Base-by-base conservation (phyloP, 2,329 filamentous ascomycete genomes). In the Cercospora janseana region DNA sequence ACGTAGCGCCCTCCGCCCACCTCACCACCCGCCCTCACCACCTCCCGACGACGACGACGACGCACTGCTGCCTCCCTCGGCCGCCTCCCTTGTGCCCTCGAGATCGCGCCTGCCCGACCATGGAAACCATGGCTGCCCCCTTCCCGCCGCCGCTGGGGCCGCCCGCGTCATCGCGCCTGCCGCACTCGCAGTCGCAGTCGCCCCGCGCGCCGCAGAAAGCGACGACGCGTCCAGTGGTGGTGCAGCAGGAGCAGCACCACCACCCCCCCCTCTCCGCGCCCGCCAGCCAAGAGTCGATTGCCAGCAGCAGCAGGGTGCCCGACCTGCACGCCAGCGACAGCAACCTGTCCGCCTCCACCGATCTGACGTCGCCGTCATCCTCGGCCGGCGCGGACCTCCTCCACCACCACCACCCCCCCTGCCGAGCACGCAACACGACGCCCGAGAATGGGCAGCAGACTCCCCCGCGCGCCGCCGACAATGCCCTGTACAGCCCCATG, bases 401-500 rank as follows among this genome's bases (percentile, higher is more conserved):
- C n/a, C 32, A 21, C 24, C 20, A 37, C 21, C 10, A 12, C 15
- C 18, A 8, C 18, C 10, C 23, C 24, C 24, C n/a, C 41, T 46
- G 53, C 4, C 43, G 43, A 28, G 40, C 20, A n/a, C 52, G 54
- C 41, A 40, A 55, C 12, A 34, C 24, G 27, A 58, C 55, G 18
- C 51, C 53, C 35, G 54, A 59, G 28, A 41, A 55, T 49, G 49
- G 29, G 23, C 37, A 46, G 20, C 54, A 52, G 18, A 52, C 57
- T 10, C 58, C 59, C 12, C 49, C 59, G 4, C 31, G 45, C 12
- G 37, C 60, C 57, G 42, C 62, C 59, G 48, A 60, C 4, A 51
- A 53, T 35, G 55, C 57, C 4, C 41, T 63, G 35, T 60, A 66
- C 32, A 72, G 71, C 55, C 68, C 72, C 51, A 69, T 71, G 67